A percentile compares a stretch with the other conserved stretches of the same genome.
Conservation (phyloP, 495 filamentous ascomycete genomes). For the Neurospora sp. region DNA sequence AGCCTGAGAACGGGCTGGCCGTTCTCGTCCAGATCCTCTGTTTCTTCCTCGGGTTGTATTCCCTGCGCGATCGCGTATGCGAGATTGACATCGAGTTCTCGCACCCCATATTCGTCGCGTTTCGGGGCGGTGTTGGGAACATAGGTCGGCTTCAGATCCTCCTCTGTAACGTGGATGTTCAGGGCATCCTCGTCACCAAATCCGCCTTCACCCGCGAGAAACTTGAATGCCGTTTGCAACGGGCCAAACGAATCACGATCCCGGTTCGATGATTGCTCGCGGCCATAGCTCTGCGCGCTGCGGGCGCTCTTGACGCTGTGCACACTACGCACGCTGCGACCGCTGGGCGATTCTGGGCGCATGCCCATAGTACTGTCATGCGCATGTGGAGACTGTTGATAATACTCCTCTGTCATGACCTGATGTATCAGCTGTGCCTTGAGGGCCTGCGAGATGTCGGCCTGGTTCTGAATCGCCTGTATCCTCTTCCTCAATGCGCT, state of each 20-base stretch:
- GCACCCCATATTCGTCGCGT: slow-evolving; percentile 8
- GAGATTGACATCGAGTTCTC: slow-evolving; percentile 6
- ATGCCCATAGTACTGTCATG: slow-evolving; percentile 6
- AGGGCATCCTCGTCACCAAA: slow-evolving; percentile 51
- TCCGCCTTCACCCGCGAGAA: slow-evolving; percentile 18
- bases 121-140: slow-evolving; percentile 24
- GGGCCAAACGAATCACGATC: slow-evolving; percentile 2
- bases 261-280: neutral
- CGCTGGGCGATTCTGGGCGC: slow-evolving; percentile 19
- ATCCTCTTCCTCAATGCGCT: slow-evolving; percentile 63
- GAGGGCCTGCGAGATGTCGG: slow-evolving; percentile 52
- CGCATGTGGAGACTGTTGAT: slow-evolving; percentile 22
- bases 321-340: slow-evolving; percentile 10
- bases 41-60: slow-evolving; percentile 17
- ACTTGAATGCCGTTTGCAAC: slow-evolving; percentile 25
- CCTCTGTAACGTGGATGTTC: slow-evolving; percentile 28
- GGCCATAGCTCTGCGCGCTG: slow-evolving; percentile 12
- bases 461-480: slow-evolving; percentile 54
- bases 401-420: slow-evolving; percentile 72
- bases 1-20: slow-evolving; percentile 35
- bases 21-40: slow-evolving; percentile 34
- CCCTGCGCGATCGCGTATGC: neutral
- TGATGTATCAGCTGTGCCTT: slow-evolving; percentile 80
- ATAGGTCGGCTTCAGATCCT: slow-evolving; percentile 66
- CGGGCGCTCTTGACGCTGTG: slow-evolving; percentile 4